phyloP scores from a whole-genome alignment of 352 stramenopile species.

The Phytophthora idaei region DNA sequence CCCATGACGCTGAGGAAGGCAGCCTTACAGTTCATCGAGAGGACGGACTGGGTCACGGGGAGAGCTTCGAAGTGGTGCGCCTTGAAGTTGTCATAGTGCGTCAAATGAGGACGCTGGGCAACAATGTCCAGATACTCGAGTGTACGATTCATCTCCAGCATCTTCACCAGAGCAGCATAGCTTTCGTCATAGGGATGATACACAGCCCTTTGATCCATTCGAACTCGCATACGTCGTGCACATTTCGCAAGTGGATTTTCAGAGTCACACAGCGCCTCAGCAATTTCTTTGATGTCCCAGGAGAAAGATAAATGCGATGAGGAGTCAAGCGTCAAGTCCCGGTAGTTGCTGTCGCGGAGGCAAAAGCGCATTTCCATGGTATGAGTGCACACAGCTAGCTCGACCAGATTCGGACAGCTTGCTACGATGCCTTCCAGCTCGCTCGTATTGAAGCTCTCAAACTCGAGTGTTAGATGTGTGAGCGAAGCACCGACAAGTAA shows the following conservation, averaged over 20 bases:
- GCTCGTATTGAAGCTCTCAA: slow-evolving; percentile 21
- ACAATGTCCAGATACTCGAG: slow-evolving; percentile 35
- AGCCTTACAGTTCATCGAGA: slow-evolving; percentile 20
- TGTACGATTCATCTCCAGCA: slow-evolving; percentile 26
- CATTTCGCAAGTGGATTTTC: slow-evolving; percentile 30
- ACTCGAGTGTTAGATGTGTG: slow-evolving; percentile 24
- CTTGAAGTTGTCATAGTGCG: slow-evolving; percentile 26
- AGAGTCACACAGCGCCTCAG: slow-evolving; percentile 16
- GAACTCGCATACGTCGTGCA: slow-evolving; percentile 26
- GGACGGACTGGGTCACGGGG: slow-evolving; percentile 1
- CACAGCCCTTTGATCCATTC: slow-evolving; percentile 9
- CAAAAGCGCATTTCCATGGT: slow-evolving; percentile 27
- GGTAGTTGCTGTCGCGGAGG: slow-evolving; percentile 25
- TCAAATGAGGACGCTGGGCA: slow-evolving; percentile 14
- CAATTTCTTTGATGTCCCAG: slow-evolving; percentile 9
- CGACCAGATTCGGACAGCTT: slow-evolving; percentile 26
- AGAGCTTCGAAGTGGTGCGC: slow-evolving; percentile 26
- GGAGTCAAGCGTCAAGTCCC: slow-evolving; percentile 19
- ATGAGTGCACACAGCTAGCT: slow-evolving; percentile 28
- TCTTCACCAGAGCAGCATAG: slow-evolving; percentile 15
- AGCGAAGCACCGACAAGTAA: slow-evolving; percentile 29
- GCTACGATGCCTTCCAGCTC: slow-evolving; percentile 30
- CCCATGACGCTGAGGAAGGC: slow-evolving; percentile 33
- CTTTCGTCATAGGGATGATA: slow-evolving; percentile 14
- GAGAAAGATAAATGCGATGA: slow-evolving; percentile 10